Percentiles rank a stretch among this genome's conserved stretches.
Conservation (phyloP, 257 asterid species). For the Ligustrum vulgare region DNA sequence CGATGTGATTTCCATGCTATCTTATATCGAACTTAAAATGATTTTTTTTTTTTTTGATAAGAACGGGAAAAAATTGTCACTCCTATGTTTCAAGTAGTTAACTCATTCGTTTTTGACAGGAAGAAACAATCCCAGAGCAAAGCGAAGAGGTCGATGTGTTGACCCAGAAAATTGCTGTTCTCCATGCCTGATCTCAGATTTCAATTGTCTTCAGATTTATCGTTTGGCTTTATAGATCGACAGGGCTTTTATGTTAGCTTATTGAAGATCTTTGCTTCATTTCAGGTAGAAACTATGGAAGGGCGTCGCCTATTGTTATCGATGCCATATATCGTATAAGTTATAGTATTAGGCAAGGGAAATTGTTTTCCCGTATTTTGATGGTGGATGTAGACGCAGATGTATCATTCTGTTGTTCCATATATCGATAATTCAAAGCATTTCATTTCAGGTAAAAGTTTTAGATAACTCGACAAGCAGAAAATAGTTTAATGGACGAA, state of each 20-base stretch:
- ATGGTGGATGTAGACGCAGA: neutral
- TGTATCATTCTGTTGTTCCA: neutral
- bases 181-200: constrained; percentile 33
- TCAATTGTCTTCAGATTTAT: neutral
- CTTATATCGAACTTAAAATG: neutral
- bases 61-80: too few species aligned
- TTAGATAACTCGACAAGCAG: neutral
- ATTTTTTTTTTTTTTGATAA: neutral
- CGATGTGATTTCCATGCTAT: neutral
- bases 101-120: constrained; percentile 28
- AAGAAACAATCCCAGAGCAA: constrained; percentile 39
- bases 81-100: neutral
- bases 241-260: neutral
- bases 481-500: neutral
- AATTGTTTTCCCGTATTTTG: neutral
- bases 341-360: neutral
- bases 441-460: neutral
- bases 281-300: neutral
- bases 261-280: neutral
- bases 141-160: constrained; percentile 50
- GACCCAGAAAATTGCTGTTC: constrained; percentile 49
- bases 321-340: neutral
- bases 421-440: neutral
- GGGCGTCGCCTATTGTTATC: neutral
- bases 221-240: neutral